These are phyloP conservation scores for Boletus fagicola DNA, from an alignment of 768 basidiomycete genomes.

Conservation along the genomic window DNA sequence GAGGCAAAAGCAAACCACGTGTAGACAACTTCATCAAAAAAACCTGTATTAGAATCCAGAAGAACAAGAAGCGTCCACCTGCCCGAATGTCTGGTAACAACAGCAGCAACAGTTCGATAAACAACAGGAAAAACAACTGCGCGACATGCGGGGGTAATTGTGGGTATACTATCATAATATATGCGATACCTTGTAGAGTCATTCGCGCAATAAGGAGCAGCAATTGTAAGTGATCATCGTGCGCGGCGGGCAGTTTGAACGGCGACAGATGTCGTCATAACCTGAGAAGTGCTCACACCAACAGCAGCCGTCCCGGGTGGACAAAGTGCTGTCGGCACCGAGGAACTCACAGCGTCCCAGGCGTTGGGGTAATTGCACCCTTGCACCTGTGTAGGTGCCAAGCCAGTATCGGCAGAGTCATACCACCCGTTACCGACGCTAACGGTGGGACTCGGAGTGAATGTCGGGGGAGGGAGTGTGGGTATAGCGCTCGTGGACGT, in stretches of 20 bases:
- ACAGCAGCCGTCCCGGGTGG: constrained; percentile 13
- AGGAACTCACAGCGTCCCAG: constrained; percentile 55
- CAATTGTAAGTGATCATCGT: background rate
- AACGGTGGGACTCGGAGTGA: constrained; percentile 44
- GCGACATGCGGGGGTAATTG: background rate
- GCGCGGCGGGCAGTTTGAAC: constrained; percentile 8
- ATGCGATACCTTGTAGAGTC: background rate
- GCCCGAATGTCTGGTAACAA: background rate
- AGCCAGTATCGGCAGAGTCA: constrained; percentile 46
- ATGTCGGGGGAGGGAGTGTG: constrained; percentile 56
- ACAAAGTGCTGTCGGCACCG: constrained; percentile 49
- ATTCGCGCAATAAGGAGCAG: background rate
- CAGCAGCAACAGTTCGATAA: background rate
- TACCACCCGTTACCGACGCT: constrained; percentile 57
- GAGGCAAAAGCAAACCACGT: constrained; percentile 11
- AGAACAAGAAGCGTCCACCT: constrained; percentile 1
- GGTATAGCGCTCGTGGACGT: constrained; percentile 57
- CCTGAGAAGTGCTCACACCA: background rate
- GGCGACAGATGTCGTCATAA: constrained; percentile 1
- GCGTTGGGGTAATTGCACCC: constrained; percentile 66
- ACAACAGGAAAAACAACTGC: background rate
- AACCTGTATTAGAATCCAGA: background rate
- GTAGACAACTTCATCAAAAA: background rate
- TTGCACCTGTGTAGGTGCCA: constrained; percentile 55
- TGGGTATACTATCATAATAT: background rate